Evolutionary conservation across 73 alveolate genomes (phyloP).

Genomic region (Paramecium biaurelia): DNA sequence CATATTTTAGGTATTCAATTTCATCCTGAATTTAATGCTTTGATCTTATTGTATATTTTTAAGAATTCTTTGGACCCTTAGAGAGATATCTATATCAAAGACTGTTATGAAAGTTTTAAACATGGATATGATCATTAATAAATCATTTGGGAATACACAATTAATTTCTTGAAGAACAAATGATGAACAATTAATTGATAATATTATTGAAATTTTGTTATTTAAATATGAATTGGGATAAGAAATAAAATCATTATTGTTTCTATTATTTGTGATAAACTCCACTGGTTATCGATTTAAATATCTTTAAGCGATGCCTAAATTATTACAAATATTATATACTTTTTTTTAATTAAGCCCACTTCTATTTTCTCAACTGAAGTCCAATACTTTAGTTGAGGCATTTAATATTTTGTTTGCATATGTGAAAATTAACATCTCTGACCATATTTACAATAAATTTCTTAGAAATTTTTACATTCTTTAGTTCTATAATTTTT

Average conservation of each 20-base stretch:
- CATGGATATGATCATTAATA: not conserved
- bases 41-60: not conserved
- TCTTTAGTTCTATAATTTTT: conserved; percentile 25
- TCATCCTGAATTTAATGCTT: conserved; percentile 39
- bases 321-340: not conserved
- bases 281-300: conserved; percentile 34
- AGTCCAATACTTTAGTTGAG: conserved; percentile 40
- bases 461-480: not conserved
- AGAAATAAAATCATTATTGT: not conserved
- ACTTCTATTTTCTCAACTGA: conserved; percentile 28
- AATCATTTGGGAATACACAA: not conserved
- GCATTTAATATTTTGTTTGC: not conserved
- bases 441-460: not conserved
- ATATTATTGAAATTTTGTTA: not conserved
- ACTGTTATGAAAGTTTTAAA: not conserved
- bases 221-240: not conserved
- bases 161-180: not conserved
- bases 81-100: not conserved
- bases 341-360: conserved; percentile 44
- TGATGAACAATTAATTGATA: not conserved
- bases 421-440: conserved; percentile 25
- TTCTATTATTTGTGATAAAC: not conserved
- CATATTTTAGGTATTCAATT: not conserved
- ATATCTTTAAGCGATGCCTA: conserved; percentile 38
- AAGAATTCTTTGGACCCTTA: not conserved